Conservation (phyloP, 2,329 filamentous ascomycete genomes). For the Ophiocordyceps camponoti-leonardi region DNA sequence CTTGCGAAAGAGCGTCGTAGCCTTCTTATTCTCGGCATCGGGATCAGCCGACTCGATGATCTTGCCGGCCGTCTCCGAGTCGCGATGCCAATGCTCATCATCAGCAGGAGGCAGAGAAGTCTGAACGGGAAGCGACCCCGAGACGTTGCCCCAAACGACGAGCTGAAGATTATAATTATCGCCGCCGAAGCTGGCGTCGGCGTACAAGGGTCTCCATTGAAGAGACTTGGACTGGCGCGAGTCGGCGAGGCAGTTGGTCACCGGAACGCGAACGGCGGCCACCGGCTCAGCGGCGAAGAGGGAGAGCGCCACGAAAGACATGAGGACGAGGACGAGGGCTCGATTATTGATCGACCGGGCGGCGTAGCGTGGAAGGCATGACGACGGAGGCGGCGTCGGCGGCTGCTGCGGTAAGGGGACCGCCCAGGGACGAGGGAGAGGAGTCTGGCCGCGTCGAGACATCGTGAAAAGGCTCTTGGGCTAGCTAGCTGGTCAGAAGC, state of each 20-base stretch:
- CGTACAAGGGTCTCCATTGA: slow-evolving; percentile 62
- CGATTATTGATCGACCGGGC: neutral
- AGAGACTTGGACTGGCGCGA: slow-evolving; percentile 42
- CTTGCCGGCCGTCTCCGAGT: slow-evolving; percentile 46
- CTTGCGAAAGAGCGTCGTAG: slow-evolving; percentile 56
- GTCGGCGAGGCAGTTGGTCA: slow-evolving; percentile 66
- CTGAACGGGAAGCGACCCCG: slow-evolving; percentile 45
- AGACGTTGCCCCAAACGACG: slow-evolving; percentile 82
- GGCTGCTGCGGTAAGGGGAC: too few species aligned
- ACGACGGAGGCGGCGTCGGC: too few species aligned
- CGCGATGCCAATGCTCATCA: slow-evolving; percentile 47
- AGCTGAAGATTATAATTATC: slow-evolving; percentile 51
- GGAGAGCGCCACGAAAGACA: slow-evolving; percentile 12
- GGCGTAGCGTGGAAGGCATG: too few species aligned
- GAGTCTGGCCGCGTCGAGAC: neutral
- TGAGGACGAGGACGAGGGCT: slow-evolving; percentile 15
- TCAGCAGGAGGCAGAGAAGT: slow-evolving; percentile 37
- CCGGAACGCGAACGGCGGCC: slow-evolving; percentile 51
- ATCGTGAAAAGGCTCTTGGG: too few species aligned
- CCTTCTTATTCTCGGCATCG: slow-evolving; percentile 28
- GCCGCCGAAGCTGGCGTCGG: slow-evolving; percentile 58
- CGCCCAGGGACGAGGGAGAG: neutral
- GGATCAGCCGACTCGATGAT: slow-evolving; percentile 47
- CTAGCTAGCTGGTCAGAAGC: too few species aligned
- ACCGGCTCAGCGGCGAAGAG: slow-evolving; percentile 23